A percentile compares a stretch with the other conserved stretches of the same genome.
Evolutionary conservation across 768 basidiomycete genomes (phyloP).

Genomic region (Rhodotorula diobovata): DNA sequence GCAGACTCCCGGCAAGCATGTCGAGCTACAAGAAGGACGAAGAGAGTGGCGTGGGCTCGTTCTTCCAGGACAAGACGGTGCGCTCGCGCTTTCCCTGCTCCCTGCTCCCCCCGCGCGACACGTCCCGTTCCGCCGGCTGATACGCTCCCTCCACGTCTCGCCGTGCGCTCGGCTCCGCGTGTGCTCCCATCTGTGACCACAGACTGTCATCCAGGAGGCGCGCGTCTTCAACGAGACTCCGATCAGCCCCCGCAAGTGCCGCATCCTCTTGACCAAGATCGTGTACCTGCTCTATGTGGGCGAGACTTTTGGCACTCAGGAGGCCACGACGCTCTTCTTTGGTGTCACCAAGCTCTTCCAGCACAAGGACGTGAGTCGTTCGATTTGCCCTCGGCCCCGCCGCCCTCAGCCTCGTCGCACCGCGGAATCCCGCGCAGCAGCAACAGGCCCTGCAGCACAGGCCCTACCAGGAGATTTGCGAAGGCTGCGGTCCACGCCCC

Average conservation of each 20-base stretch:
- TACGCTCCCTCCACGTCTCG: neutral
- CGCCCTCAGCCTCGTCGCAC: too few species aligned
- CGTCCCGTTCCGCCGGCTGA: constrained; percentile 5
- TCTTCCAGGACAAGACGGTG: constrained; percentile 53
- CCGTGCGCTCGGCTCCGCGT: neutral
- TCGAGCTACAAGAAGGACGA: constrained; percentile 94
- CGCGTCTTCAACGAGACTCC: constrained; percentile 99
- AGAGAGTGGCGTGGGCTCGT: constrained; percentile 79
- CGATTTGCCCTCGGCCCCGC: too few species aligned
- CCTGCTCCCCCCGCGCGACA: neutral
- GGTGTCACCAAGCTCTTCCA: constrained; percentile 98
- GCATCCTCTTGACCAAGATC: constrained; percentile 90
- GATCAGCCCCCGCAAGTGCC: constrained; percentile 93
- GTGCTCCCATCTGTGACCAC: neutral
- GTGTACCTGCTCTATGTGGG: constrained; percentile 95
- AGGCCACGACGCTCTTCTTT: constrained; percentile 96
- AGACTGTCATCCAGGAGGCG: constrained; percentile 92
- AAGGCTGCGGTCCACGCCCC: too few species aligned
- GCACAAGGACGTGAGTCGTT: constrained; percentile 84
- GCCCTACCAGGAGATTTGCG: too few species aligned
- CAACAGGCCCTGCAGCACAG: too few species aligned
- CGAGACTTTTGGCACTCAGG: constrained; percentile 88
- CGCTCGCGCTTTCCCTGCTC: neutral
- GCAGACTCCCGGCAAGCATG: constrained; percentile 39
- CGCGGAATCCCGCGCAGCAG: too few species aligned